Evolutionary conservation across 1,284 basidiomycete genomes (phyloP), one percentile per base, ranked within the genome.

Genomic region (Porodaedalea pini): DNA sequence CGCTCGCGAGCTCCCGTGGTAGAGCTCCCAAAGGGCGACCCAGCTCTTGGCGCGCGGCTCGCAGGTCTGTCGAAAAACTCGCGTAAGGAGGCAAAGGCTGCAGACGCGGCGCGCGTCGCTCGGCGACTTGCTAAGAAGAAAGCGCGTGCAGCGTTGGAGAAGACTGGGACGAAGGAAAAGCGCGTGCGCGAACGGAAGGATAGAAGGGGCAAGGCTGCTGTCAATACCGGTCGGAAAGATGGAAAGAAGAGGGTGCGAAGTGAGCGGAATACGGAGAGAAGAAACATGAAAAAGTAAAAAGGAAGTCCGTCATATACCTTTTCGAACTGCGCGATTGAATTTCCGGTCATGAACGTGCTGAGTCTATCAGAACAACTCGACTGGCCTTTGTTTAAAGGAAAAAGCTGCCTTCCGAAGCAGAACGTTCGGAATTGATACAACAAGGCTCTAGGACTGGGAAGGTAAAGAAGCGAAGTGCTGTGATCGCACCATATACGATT

Each of bases 51-150:
- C 4, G 81, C 82, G 61, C 85, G 85, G 67, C 75, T 97, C 41
- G 83, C 80, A 31, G 78, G 83, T 49, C 73, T 96, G 36, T 80
- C 86, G n/a, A 94, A 94, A 71, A 88, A 91, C 10, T 88, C 89
- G 61, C 82, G 94, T 58, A 96, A 95, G 74, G 75, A 81, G 43
- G 83, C 77, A 64, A 98, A 98, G 73, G 78, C 85, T 0, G 66
- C 78, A 15, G 88, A 97, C 67, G 78, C 83, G 0, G 89, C 90
- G 54, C 84, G 94, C 41, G 77, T 92, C 45, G 89, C 88, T 41
- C 75, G 94, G 52, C 79, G 94, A 52, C 68, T 94, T 66, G 91
- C 91, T 47, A 97, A 97, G 83, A 95, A 95, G 74, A 87, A 88
- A 72, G 76, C 82, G 29, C 78, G 82, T 57, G 78, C 75, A 58